These are phyloP conservation scores for Begonia loranthoides DNA, from an alignment of 306 rosid genomes.

Conservation along the genomic window DNA sequence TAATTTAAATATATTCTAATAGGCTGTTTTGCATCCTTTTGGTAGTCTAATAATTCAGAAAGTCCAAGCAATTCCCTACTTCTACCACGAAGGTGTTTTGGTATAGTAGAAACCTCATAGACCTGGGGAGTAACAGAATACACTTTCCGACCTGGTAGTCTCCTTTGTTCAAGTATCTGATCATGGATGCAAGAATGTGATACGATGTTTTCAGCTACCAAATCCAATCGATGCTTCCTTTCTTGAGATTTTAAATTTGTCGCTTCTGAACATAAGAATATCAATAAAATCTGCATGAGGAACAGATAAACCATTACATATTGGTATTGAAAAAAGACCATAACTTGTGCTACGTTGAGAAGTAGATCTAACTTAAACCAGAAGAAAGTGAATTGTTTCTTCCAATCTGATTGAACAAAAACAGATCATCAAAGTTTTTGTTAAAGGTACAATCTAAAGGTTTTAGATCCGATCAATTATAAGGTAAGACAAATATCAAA, in stretches of 20 bases:
- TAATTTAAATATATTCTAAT: conserved; percentile 91
- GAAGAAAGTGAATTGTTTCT: background rate
- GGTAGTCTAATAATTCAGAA: conserved; percentile 22
- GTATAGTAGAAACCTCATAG: conserved; percentile 31
- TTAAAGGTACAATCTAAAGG: no score
- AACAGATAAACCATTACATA: no score
- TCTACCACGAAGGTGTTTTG: conserved; percentile 40
- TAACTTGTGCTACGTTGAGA: no score
- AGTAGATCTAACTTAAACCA: conserved; percentile 15
- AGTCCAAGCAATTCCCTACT: conserved; percentile 75
- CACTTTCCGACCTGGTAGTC: conserved; percentile 83
- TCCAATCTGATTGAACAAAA: no score
- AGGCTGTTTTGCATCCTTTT: conserved; percentile 56
- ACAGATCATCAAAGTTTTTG: no score
- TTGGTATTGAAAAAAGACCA: no score
- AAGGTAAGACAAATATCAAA: no score
- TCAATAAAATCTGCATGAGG: conserved; percentile 44
- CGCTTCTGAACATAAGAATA: conserved; percentile 42
- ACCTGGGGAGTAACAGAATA: conserved; percentile 83
- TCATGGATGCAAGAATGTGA: conserved; percentile 95
- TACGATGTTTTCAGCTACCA: conserved; percentile 36
- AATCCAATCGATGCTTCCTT: conserved; percentile 24
- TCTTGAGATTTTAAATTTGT: conserved; percentile 27
- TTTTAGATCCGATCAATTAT: no score
- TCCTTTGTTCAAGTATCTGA: conserved; percentile 78